Conservation (phyloP, 768 basidiomycete genomes). For the Macrocybe gigantea region DNA sequence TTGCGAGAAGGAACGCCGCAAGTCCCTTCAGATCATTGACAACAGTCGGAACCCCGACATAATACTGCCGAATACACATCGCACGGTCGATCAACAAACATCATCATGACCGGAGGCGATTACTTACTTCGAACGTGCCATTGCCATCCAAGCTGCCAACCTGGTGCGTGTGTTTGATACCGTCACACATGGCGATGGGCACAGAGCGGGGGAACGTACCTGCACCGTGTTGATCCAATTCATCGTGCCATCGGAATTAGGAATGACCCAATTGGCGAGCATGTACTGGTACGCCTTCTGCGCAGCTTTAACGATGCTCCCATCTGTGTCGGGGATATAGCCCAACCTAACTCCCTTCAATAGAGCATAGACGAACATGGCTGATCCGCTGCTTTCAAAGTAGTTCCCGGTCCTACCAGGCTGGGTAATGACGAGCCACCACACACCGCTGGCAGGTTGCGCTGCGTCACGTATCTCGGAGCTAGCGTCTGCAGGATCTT, state of each 20-base stretch:
- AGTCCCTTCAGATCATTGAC: constrained; percentile 11
- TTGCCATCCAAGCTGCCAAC: constrained; percentile 10
- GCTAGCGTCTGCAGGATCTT: constrained; percentile 25
- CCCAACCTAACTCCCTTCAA: constrained; percentile 39
- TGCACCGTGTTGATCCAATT: constrained; percentile 11
- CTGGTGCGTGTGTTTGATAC: neutral
- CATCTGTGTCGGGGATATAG: constrained; percentile 31
- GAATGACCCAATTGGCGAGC: constrained; percentile 30
- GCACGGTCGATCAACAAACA: neutral
- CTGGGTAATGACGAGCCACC: constrained; percentile 48
- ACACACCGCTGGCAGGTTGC: constrained; percentile 32
- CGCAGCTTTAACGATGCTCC: constrained; percentile 29
- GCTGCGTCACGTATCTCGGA: constrained; percentile 32
- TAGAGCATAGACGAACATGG: constrained; percentile 43
- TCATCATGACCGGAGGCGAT: neutral
- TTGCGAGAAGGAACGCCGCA: constrained; percentile 8
- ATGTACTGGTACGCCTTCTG: constrained; percentile 39
- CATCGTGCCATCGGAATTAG: constrained; percentile 38
- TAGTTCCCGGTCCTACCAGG: constrained; percentile 40
- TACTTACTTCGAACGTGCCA: constrained; percentile 8
- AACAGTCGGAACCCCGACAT: constrained; percentile 7
- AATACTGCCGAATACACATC: constrained; percentile 4
- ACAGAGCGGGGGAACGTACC: constrained; percentile 1
- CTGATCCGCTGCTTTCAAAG: constrained; percentile 41
- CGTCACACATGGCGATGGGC: neutral